Percentiles rank a stretch among this genome's conserved stretches.
Evolutionary conservation across 2,329 filamentous ascomycete genomes (phyloP).

Genomic region (Cordyceps militaris): DNA sequence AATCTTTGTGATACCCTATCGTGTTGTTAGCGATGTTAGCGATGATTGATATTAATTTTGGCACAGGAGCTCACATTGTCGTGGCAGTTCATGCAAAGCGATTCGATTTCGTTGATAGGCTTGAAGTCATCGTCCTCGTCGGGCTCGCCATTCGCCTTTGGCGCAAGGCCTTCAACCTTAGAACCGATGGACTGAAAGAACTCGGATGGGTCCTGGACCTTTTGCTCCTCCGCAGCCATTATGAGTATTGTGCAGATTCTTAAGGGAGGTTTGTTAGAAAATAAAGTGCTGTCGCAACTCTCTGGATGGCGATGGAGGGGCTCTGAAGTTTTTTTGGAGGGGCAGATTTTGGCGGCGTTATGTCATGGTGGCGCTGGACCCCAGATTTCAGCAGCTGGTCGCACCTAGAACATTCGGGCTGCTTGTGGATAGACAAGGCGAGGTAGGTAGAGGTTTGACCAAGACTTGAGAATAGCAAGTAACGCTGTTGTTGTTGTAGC

Average conservation of each 20-base stretch:
- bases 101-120: slow-evolving; percentile 64
- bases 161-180: slow-evolving; percentile 48
- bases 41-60: not conserved
- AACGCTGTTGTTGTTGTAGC: too few species aligned
- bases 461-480: too few species aligned
- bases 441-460: not conserved
- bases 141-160: slow-evolving; percentile 28
- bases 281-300: slow-evolving; percentile 12
- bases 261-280: not conserved
- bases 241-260: slow-evolving; percentile 5
- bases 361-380: slow-evolving; percentile 11
- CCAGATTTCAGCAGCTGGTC: slow-evolving; percentile 5
- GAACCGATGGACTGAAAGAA: slow-evolving; percentile 58
- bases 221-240: slow-evolving; percentile 37
- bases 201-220: slow-evolving; percentile 37
- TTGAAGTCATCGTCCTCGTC: slow-evolving; percentile 40
- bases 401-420: slow-evolving; percentile 11
- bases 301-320: slow-evolving; percentile 10
- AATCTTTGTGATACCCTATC: slow-evolving; percentile 72
- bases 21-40: slow-evolving; percentile 14
- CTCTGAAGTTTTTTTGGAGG: slow-evolving; percentile 20
- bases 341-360: slow-evolving; percentile 16
- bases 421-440: not conserved
- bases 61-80: slow-evolving; percentile 54
- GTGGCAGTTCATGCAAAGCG: slow-evolving; percentile 80